Evolutionary conservation across 371 early-diverging fungal genomes (phyloP).

Genomic region (Thermomucor indicae-seudaticae): DNA sequence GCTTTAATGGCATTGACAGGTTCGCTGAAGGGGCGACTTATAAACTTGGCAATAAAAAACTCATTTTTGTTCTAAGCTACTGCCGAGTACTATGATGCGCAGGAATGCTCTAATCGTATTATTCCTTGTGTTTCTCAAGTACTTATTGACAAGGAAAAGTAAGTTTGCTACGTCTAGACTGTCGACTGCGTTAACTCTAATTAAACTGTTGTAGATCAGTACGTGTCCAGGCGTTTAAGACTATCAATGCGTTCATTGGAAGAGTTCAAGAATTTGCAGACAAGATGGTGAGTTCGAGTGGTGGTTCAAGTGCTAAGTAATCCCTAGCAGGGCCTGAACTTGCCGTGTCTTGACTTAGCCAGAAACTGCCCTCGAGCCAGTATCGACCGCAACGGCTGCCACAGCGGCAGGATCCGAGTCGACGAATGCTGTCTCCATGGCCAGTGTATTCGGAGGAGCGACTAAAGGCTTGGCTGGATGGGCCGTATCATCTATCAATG

Average conservation of each 20-base stretch:
- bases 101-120: constrained; percentile 69
- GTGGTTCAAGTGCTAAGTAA: no score
- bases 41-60: neutral
- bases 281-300: constrained; percentile 51
- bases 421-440: constrained; percentile 18
- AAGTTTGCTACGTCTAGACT: constrained; percentile 11
- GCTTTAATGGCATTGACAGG: constrained; percentile 83
- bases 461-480: constrained; percentile 46
- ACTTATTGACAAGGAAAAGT: constrained; percentile 86
- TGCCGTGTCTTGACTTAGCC: constrained; percentile 49
- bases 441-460: constrained; percentile 40
- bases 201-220: constrained; percentile 49
- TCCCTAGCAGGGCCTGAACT: no score
- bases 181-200: neutral
- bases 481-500: constrained; percentile 46
- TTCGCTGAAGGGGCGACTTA: constrained; percentile 10
- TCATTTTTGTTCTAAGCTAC: constrained; percentile 51
- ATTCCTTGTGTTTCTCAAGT: constrained; percentile 73
- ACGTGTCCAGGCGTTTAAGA: constrained; percentile 78
- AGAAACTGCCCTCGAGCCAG: constrained; percentile 43
- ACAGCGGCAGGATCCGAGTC: constrained; percentile 1
- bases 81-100: constrained; percentile 61
- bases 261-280: constrained; percentile 65
- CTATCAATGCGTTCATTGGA: constrained; percentile 60
- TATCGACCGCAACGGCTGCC: constrained; percentile 6